Conservation (phyloP, 345 rosid genomes). For the Salix dunnii region DNA sequence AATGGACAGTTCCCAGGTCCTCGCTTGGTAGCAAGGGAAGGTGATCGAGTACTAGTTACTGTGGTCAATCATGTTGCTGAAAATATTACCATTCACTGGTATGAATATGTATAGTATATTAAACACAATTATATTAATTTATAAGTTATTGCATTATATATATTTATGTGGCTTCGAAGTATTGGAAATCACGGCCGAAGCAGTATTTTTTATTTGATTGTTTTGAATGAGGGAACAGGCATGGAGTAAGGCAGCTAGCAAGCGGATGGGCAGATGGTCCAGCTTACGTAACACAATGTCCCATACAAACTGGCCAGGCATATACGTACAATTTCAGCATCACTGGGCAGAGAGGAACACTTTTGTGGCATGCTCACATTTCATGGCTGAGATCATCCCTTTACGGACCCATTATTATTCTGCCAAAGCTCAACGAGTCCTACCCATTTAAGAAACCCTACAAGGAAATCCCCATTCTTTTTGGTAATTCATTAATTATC, state of each 20-base stretch:
- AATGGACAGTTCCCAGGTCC: constrained; percentile 28
- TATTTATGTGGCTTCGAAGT: no score
- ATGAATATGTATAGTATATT: background rate
- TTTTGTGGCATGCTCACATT: constrained; percentile 24
- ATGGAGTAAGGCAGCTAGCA: constrained; percentile 28
- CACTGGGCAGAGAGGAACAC: constrained; percentile 31
- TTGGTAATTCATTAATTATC: constrained; percentile 14
- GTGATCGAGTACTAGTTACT: constrained; percentile 20
- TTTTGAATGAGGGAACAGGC: constrained; percentile 5
- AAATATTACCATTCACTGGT: constrained; percentile 28
- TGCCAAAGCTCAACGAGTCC: constrained; percentile 16
- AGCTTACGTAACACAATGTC: constrained; percentile 27
- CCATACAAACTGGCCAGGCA: constrained; percentile 24
- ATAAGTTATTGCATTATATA: background rate
- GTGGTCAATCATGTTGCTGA: constrained; percentile 20
- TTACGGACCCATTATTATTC: constrained; percentile 26
- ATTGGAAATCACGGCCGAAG: background rate
- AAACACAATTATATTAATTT: background rate
- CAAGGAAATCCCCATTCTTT: constrained; percentile 27
- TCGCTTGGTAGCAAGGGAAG: constrained; percentile 25
- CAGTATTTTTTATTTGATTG: background rate
- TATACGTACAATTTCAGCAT: constrained; percentile 28
- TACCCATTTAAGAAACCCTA: constrained; percentile 26
- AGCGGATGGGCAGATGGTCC: constrained; percentile 30
- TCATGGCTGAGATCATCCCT: constrained; percentile 27